A percentile compares a stretch with the other conserved stretches of the same genome.
These are phyloP conservation scores for Phoma sp. DNA, from an alignment of 2,329 filamentous ascomycete species.

Conservation along the genomic window DNA sequence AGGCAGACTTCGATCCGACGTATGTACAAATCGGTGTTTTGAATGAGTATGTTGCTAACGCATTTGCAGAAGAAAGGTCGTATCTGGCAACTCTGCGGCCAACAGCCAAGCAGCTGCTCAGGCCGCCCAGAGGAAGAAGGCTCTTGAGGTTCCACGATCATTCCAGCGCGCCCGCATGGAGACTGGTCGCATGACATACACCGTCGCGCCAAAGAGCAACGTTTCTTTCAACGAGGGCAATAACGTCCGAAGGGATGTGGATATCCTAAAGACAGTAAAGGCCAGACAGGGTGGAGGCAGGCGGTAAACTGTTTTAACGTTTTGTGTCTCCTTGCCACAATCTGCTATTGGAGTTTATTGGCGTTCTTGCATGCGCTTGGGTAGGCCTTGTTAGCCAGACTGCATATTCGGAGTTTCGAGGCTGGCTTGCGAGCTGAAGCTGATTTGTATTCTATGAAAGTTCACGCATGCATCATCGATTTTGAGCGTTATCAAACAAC, in stretches of 20 bases:
- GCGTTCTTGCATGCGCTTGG: constrained; percentile 7
- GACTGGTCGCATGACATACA: constrained; percentile 65
- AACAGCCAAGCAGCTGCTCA: constrained; percentile 44
- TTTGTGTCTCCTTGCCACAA: neutral
- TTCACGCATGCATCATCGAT: neutral
- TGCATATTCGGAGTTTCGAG: constrained; percentile 11
- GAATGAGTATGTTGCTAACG: constrained; percentile 22
- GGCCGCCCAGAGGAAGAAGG: constrained; percentile 53
- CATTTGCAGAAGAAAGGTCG: constrained; percentile 32
- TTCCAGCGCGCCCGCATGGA: constrained; percentile 66
- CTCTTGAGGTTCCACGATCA: constrained; percentile 58
- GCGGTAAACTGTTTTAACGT: constrained; percentile 16
- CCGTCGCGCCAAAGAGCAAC: constrained; percentile 67
- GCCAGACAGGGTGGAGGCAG: constrained; percentile 34
- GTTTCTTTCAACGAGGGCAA: constrained; percentile 43
- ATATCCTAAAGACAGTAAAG: constrained; percentile 42
- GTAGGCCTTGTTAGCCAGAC: constrained; percentile 11
- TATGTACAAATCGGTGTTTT: constrained; percentile 35
- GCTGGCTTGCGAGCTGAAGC: neutral
- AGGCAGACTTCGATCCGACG: constrained; percentile 66
- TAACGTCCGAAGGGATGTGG: constrained; percentile 35
- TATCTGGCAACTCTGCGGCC: constrained; percentile 30
- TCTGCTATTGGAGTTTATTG: constrained; percentile 5
- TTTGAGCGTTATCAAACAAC: neutral
- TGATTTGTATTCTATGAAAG: neutral